Evolutionary conservation across 768 basidiomycete species (phyloP), one percentile per base, ranked within the genome.

Genomic region (Crucibulum laeve): DNA sequence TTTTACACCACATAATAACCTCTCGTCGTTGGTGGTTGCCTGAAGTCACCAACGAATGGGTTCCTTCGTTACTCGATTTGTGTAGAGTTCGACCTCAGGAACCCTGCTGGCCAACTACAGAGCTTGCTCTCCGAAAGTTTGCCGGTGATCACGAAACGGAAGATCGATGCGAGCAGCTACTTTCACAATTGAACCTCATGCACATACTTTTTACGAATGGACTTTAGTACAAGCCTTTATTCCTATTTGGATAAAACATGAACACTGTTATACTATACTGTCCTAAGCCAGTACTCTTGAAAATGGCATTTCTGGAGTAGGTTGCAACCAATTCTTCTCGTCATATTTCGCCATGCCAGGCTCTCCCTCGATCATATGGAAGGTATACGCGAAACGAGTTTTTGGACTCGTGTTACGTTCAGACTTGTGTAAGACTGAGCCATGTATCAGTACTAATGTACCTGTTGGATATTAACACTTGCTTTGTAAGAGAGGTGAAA

Each of bases 261-360:
- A n/a, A n/a, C n/a, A n/a, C n/a, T n/a, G n/a, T n/a, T n/a, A n/a
- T n/a, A n/a, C n/a, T n/a, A n/a, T n/a, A n/a, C n/a, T n/a, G n/a
- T n/a, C n/a, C n/a, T n/a, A n/a, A n/a, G n/a, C n/a, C 25, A 87
- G 55, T 19, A 87, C 64, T 49, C 64, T 74, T 19, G 81, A 74
- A 64, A 97, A 96, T 1, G 93, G 90, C 84, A 89, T 85, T 10
- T 71, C 76, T 7, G 67, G 50, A 3, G 91, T 91, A 1, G 94
- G 92, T 59, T 98, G 94, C 45, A 97, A 67, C 94, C 94, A 96
- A 58, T 96, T 97, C 77, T 89, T 90, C 55, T 80, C 76, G 48
- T 97, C 95, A 45, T 94, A 96, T 30, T 57, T 64, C 5, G 81
- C 87, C n/a, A n/a, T n/a, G 53, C 74, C 64, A 18, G 79, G 84